phyloP scores from a whole-genome alignment of 768 basidiomycete genomes.

The Leccinellum albellum region DNA sequence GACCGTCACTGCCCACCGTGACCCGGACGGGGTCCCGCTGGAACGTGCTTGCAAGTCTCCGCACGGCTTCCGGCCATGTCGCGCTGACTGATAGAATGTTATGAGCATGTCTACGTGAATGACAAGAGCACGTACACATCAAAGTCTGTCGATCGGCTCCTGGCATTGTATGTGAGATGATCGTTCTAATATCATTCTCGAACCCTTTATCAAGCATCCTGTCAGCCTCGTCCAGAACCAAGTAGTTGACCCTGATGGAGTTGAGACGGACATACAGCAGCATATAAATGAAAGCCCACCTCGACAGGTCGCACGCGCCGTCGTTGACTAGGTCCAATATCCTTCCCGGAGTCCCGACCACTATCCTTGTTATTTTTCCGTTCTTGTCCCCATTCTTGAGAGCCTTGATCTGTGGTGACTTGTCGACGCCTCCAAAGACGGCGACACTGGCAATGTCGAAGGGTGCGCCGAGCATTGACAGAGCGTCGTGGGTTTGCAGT shows the following conservation, averaged over 20 bases:
- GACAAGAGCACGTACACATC: constrained; percentile 67
- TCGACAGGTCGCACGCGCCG: constrained; percentile 76
- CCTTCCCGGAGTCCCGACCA: constrained; percentile 94
- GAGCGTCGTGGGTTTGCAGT: constrained; percentile 86
- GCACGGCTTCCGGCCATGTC: constrained; percentile 96
- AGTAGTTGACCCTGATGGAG: constrained; percentile 69
- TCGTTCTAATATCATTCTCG: constrained; percentile 92
- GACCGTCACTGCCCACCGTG: constrained; percentile 92
- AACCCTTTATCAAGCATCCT: constrained; percentile 98
- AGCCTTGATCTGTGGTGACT: constrained; percentile 73
- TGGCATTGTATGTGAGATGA: constrained; percentile 73
- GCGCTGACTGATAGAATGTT: constrained; percentile 69
- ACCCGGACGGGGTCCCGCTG: constrained; percentile 80
- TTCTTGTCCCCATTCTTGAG: constrained; percentile 53
- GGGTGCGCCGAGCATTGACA: constrained; percentile 67
- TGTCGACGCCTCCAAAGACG: constrained; percentile 93
- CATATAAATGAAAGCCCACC: constrained; percentile 40
- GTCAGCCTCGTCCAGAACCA: constrained; percentile 97
- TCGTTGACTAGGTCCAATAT: constrained; percentile 90
- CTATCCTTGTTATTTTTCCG: constrained; percentile 60
- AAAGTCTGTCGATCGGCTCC: constrained; percentile 78
- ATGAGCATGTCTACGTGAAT: background rate
- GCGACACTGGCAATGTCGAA: constrained; percentile 81
- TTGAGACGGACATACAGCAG: background rate
- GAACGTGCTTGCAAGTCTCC: constrained; percentile 85